Conservation (phyloP, 345 rosid species). For the Trapa incisa region DNA sequence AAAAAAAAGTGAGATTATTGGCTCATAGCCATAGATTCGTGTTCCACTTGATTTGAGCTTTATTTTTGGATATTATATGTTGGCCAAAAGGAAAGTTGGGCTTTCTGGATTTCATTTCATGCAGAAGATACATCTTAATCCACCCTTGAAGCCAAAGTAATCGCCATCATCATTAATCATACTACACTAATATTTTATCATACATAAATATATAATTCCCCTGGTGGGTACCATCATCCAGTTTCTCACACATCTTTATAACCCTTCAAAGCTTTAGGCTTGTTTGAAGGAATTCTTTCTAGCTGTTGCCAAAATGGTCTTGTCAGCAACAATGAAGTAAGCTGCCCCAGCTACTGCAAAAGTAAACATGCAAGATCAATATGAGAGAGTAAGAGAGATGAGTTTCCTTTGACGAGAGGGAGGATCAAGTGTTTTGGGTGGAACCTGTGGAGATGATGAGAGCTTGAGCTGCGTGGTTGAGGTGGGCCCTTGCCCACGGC, state of each 20-base stretch:
- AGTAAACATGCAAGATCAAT: background rate
- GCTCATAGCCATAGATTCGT: too few relatives aligned
- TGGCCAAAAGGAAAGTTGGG: too few relatives aligned
- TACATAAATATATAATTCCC: background rate
- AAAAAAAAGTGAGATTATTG: too few relatives aligned
- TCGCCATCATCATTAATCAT: background rate
- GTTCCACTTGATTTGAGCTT: too few relatives aligned
- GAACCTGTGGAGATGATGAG: slow-evolving; percentile 63
- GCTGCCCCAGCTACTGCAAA: slow-evolving; percentile 68
- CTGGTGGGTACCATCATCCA: too few relatives aligned
- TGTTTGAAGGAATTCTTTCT: slow-evolving; percentile 59
- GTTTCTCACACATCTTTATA: too few relatives aligned
- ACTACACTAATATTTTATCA: too few relatives aligned
- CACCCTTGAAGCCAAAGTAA: too few relatives aligned
- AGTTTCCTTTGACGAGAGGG: background rate
- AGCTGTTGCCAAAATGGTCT: slow-evolving; percentile 76
- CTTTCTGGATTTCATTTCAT: too few relatives aligned
- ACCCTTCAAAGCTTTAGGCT: background rate
- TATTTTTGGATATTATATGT: too few relatives aligned
- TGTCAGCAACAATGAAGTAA: slow-evolving; percentile 87
- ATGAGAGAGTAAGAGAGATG: background rate
- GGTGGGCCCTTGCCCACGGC: slow-evolving; percentile 85
- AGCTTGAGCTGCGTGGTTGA: slow-evolving; percentile 90
- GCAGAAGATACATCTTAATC: background rate
- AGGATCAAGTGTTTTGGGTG: too few relatives aligned